Percentiles rank a stretch among this genome's conserved stretches.
Evolutionary conservation across 352 stramenopile species (phyloP).

Genomic region (Globisporangium takayamanum): DNA sequence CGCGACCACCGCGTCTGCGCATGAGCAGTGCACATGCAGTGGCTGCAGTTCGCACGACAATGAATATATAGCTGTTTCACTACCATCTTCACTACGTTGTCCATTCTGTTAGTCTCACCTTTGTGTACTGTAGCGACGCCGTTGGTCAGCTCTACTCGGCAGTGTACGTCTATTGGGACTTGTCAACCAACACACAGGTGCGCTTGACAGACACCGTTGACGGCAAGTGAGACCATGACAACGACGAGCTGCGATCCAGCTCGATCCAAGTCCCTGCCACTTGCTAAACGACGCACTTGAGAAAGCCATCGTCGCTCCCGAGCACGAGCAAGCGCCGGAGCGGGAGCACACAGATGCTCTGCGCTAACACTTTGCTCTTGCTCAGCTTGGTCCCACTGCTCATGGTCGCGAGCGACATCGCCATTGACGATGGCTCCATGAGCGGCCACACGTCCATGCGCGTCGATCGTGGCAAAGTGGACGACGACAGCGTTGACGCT

Average conservation of each 20-base stretch:
- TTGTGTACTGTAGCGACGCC: background rate
- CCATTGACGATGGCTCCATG: constrained; percentile 20
- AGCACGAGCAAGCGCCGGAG: constrained; percentile 57
- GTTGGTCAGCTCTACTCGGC: no score
- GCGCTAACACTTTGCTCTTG: constrained; percentile 37
- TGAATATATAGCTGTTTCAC: constrained; percentile 9
- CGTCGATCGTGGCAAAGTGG: constrained; percentile 1
- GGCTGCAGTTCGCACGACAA: no score
- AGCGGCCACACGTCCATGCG: constrained; percentile 51
- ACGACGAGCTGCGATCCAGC: no score
- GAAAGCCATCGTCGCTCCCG: constrained; percentile 54
- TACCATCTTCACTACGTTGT: background rate
- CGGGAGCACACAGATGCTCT: constrained; percentile 43
- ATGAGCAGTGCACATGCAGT: no score
- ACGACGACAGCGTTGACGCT: constrained; percentile 3
- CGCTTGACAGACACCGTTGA: no score
- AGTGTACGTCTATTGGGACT: no score
- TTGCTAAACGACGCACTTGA: constrained; percentile 38
- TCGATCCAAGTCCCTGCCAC: background rate
- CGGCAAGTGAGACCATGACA: no score
- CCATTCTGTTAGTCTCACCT: background rate
- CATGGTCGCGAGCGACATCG: background rate
- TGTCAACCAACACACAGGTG: no score
- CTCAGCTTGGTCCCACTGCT: constrained; percentile 20
- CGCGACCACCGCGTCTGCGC: no score